Conservation (phyloP, 2,329 filamentous ascomycete genomes). For the Hypoxylon rubiginosum region DNA sequence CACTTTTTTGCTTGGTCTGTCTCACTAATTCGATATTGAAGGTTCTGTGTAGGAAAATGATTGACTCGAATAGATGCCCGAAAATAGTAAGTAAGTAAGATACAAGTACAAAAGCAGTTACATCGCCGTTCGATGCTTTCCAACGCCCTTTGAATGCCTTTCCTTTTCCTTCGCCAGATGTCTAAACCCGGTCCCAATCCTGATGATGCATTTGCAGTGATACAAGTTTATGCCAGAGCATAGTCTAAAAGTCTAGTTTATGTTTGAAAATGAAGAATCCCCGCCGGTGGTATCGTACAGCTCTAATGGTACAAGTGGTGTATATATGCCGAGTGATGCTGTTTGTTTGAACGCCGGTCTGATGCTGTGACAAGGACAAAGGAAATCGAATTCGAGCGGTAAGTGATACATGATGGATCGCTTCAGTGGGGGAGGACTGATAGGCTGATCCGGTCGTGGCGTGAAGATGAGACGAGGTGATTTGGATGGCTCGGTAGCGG, state of each 20-base stretch:
- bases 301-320: conserved; percentile 43
- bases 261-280: conserved; percentile 26
- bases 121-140: conserved; percentile 14
- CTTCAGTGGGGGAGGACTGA: background rate
- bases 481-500: background rate
- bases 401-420: conserved; percentile 39
- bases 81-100: conserved; percentile 10
- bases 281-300: conserved; percentile 42
- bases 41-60: conserved; percentile 70
- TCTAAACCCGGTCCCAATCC: conserved; percentile 39
- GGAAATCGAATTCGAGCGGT: conserved; percentile 30
- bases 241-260: conserved; percentile 32
- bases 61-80: conserved; percentile 32
- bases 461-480: conserved; percentile 14
- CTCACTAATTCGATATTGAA: conserved; percentile 46
- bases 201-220: conserved; percentile 31
- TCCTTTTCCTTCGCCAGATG: conserved; percentile 27
- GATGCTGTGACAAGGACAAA: conserved; percentile 42
- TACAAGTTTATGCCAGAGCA: conserved; percentile 44
- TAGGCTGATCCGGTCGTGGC: conserved; percentile 8
- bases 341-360: conserved; percentile 22
- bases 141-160: conserved; percentile 23
- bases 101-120: conserved; percentile 11
- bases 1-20: conserved; percentile 26
- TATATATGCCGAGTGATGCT: conserved; percentile 43